Evolutionary conservation across 2,329 filamentous ascomycete species (phyloP).

Genomic region (Paraconiothyrium sp.): DNA sequence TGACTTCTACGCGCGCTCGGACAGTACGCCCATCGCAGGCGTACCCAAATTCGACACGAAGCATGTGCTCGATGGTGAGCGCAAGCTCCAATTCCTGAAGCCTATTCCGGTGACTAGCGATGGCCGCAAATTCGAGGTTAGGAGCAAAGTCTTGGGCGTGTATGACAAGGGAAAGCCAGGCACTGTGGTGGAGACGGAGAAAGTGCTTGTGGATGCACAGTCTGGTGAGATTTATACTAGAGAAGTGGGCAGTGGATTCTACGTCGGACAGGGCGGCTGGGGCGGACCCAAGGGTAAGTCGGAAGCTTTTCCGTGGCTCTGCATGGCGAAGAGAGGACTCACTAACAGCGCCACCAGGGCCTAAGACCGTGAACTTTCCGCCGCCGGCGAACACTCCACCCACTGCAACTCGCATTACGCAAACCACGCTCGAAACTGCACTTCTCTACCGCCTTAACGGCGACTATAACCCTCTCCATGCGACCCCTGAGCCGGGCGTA

Average conservation of each 20-base stretch:
- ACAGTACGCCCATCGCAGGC: constrained; percentile 73
- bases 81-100: constrained; percentile 79
- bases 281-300: constrained; percentile 82
- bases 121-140: constrained; percentile 78
- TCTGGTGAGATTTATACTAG: constrained; percentile 76
- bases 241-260: constrained; percentile 77
- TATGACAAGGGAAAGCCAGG: constrained; percentile 91
- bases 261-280: constrained; percentile 83
- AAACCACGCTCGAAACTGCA: constrained; percentile 76
- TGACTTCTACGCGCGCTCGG: constrained; percentile 81
- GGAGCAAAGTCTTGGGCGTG: constrained; percentile 81
- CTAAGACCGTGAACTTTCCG: constrained; percentile 79
- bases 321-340: neutral
- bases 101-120: constrained; percentile 76
- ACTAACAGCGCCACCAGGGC: constrained; percentile 51
- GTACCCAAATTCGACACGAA: constrained; percentile 79
- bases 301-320: neutral
- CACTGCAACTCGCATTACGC: constrained; percentile 74
- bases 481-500: constrained; percentile 81
- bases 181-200: constrained; percentile 82
- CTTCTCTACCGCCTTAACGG: constrained; percentile 75
- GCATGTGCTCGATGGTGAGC: constrained; percentile 84
- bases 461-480: constrained; percentile 94
- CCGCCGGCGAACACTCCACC: constrained; percentile 76
- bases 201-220: constrained; percentile 75